These are phyloP conservation scores for Musa balbisiana DNA, from an alignment of 202 grass and related monocot genomes.

Conservation along the genomic window DNA sequence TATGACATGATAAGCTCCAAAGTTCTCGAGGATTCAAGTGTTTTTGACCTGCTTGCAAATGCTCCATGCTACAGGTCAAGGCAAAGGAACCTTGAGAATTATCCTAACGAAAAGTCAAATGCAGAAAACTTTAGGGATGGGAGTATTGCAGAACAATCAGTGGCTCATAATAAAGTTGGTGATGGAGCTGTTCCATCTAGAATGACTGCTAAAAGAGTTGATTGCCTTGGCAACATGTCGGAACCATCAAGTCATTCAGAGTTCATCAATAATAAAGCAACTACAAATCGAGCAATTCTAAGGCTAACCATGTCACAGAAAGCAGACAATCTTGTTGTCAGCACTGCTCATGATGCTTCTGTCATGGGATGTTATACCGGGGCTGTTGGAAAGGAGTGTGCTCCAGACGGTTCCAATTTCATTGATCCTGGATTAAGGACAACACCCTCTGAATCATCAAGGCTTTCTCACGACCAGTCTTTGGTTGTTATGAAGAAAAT, in stretches of 20 bases:
- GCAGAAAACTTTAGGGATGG: background rate
- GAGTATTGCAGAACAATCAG: background rate
- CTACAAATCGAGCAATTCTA: background rate
- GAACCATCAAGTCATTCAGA: background rate
- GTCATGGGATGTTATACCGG: background rate
- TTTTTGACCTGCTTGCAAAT: background rate
- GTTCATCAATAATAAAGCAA: background rate
- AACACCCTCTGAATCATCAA: background rate
- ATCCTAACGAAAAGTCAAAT: background rate
- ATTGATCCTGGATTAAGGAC: background rate
- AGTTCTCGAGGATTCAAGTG: background rate
- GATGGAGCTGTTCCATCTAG: background rate
- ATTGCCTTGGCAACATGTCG: background rate
- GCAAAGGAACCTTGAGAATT: background rate
- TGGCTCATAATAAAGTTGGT: background rate
- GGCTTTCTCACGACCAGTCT: background rate
- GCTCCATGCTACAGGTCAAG: background rate
- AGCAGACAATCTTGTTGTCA: background rate
- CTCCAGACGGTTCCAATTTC: background rate
- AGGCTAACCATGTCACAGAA: background rate
- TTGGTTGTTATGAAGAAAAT: slow-evolving; percentile 47
- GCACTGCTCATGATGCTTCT: background rate
- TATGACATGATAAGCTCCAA: background rate
- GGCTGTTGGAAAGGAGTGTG: background rate
- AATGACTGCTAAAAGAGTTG: background rate